A percentile compares a stretch with the other conserved stretches of the same genome.
phyloP scores from a whole-genome alignment of 176 grass and related monocot species.

The Coix lacrymajobi region DNA sequence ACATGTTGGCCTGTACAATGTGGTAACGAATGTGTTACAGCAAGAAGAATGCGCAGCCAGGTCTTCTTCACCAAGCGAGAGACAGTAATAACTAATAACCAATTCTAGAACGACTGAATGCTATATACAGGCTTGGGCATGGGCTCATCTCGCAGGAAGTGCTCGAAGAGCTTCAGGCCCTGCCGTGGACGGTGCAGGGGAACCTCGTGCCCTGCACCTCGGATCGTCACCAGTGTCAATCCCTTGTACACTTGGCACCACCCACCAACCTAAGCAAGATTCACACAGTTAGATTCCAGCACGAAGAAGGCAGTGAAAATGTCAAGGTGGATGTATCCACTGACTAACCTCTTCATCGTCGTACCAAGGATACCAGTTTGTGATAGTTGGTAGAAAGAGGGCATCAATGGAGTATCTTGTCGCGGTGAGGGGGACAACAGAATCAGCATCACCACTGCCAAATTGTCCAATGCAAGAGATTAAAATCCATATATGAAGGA shows the following conservation, averaged over 20 bases:
- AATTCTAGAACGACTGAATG: conserved; percentile 30
- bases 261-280: conserved; percentile 50
- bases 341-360: conserved; percentile 51
- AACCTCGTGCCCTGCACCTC: conserved; percentile 62
- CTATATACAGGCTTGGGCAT: conserved; percentile 38
- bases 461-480: conserved; percentile 7
- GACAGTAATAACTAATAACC: too few species aligned
- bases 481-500: not conserved
- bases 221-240: conserved; percentile 48
- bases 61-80: not conserved
- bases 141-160: conserved; percentile 54
- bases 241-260: conserved; percentile 68
- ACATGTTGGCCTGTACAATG: not conserved
- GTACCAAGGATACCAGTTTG: conserved; percentile 79
- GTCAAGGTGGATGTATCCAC: not conserved
- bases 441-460: conserved; percentile 75
- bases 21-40: not conserved
- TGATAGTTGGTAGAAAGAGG: conserved; percentile 49
- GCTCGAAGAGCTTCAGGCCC: conserved; percentile 55
- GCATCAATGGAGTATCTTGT: conserved; percentile 88
- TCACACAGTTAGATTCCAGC: not conserved
- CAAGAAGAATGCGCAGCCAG: not conserved
- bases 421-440: conserved; percentile 66
- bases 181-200: conserved; percentile 55
- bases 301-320: not conserved